A percentile compares a stretch with the other conserved stretches of the same genome.
Conservation (phyloP, 2,329 filamentous ascomycete genomes). For the Colletotrichum viniferum region DNA sequence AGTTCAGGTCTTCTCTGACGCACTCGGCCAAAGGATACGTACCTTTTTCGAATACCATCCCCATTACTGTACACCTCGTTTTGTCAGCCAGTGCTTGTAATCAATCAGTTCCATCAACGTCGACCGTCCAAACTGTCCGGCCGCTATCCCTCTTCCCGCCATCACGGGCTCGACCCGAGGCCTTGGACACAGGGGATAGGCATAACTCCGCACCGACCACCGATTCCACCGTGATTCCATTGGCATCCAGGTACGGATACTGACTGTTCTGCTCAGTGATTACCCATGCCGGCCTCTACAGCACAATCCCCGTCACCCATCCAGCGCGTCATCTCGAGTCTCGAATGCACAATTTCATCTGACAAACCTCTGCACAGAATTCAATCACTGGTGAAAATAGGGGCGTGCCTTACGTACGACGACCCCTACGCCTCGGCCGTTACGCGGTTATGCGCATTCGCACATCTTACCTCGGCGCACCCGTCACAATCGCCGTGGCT, state of each 20-base stretch:
- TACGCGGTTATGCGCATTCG: not conserved
- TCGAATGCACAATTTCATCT: not conserved
- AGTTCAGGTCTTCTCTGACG: slow-evolving; percentile 9
- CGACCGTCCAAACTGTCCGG: not conserved
- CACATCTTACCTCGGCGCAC: not conserved
- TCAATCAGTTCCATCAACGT: slow-evolving; percentile 9
- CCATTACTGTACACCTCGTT: not conserved
- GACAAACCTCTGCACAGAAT: not conserved
- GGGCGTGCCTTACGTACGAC: not conserved
- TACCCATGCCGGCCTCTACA: not conserved
- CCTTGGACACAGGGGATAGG: slow-evolving; percentile 5
- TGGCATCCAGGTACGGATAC: not conserved
- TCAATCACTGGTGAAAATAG: not conserved
- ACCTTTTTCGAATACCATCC: not conserved
- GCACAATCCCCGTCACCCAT: not conserved
- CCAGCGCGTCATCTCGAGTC: not conserved
- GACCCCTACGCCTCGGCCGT: not conserved
- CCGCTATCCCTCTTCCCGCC: not conserved
- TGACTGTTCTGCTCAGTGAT: not conserved
- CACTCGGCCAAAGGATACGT: slow-evolving; percentile 13
- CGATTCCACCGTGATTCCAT: not conserved
- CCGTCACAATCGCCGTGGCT: not conserved
- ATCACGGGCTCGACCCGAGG: not conserved
- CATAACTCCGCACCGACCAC: slow-evolving; percentile 19
- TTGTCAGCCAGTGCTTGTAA: slow-evolving; percentile 12